Percentiles rank a stretch among this genome's conserved stretches.
These are phyloP conservation scores for Zymoseptoria brevis DNA, from an alignment of 2,329 filamentous ascomycete species.

Conservation along the genomic window DNA sequence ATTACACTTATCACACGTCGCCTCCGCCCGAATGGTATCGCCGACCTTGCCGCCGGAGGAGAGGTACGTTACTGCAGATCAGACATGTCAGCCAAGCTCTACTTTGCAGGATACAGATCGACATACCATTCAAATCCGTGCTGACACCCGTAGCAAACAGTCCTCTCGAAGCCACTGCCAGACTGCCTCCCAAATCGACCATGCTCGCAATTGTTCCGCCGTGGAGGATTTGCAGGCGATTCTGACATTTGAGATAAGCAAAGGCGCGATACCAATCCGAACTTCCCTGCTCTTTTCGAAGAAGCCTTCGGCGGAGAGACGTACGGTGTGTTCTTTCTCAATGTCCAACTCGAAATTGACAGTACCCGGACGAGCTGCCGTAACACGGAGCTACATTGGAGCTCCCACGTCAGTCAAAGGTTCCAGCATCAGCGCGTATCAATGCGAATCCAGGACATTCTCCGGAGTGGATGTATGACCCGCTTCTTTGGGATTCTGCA, in stretches of 20 bases:
- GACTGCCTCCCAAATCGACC: slow-evolving; percentile 58
- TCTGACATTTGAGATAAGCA: slow-evolving; percentile 41
- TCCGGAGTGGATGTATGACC: background rate
- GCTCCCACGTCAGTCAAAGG: background rate
- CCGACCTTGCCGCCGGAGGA: slow-evolving; percentile 56
- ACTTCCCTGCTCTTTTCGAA: background rate
- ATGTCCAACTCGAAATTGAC: slow-evolving; percentile 73
- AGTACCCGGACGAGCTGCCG: slow-evolving; percentile 54
- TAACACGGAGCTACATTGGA: slow-evolving; percentile 53
- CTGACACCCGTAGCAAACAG: slow-evolving; percentile 60
- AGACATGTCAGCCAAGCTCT: background rate
- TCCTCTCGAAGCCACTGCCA: slow-evolving; percentile 58
- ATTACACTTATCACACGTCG: slow-evolving; percentile 56
- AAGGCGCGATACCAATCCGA: background rate
- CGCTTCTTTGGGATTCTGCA: background rate
- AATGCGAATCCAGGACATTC: background rate
- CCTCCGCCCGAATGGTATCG: slow-evolving; percentile 45
- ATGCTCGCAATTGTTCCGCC: slow-evolving; percentile 73
- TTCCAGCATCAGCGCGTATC: background rate
- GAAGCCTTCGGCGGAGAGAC: slow-evolving; percentile 15
- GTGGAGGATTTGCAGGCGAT: slow-evolving; percentile 67
- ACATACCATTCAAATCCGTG: slow-evolving; percentile 53
- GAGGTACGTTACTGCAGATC: slow-evolving; percentile 50
- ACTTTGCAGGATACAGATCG: background rate
- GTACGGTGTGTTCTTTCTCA: slow-evolving; percentile 64